Base-by-base conservation (phyloP, 225 moss, liverwort and hornwort genomes). In the Marchantia polymorpha region DNA sequence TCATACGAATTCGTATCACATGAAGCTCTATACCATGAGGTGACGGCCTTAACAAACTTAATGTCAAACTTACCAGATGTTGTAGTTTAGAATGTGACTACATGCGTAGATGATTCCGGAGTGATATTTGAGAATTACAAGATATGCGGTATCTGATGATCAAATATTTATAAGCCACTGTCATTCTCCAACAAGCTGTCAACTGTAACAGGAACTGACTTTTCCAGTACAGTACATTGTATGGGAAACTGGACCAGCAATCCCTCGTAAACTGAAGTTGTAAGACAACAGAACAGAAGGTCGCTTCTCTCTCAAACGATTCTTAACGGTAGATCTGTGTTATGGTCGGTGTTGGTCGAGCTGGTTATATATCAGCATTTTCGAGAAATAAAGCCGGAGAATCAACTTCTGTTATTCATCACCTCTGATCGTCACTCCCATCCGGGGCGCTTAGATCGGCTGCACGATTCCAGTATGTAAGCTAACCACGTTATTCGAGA, bases 201-300 rank as follows among this genome's bases (percentile, higher is more conserved):
- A 29, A 29, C 15, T 8, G 67, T 31, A 27, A 12, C 0, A 23
- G 22, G 64, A 67, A 67, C 6, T 26, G 73, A 1, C 10, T 8
- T 15, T 12, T 53, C n/a, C 56, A 15, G 53, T 29, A n/a, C n/a
- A n/a, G n/a, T n/a, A 73, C 73, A 53, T 73, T 39, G 5, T 39
- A 29, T 11, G 73, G 27, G 73, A 54, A 73, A 26, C 73, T 26
- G 52, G 29, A 73, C 29, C 73, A 73, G 73, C 53, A 73, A 73
- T 53, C 52, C 27, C 73, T 14, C 17, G 52, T 73, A 51, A 54
- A 54, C 54, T 25, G 53, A 15, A 53, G 53, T 20, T 30, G 52
- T 0, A 52, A 25, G 54, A 73, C 54, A 73, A 73, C 27, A 73
- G 52, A 29, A 23, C 13, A 27, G 73, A 73, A 73, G 73, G 54